Conservation (phyloP, 306 rosid genomes). For the Prunus armeniaca region DNA sequence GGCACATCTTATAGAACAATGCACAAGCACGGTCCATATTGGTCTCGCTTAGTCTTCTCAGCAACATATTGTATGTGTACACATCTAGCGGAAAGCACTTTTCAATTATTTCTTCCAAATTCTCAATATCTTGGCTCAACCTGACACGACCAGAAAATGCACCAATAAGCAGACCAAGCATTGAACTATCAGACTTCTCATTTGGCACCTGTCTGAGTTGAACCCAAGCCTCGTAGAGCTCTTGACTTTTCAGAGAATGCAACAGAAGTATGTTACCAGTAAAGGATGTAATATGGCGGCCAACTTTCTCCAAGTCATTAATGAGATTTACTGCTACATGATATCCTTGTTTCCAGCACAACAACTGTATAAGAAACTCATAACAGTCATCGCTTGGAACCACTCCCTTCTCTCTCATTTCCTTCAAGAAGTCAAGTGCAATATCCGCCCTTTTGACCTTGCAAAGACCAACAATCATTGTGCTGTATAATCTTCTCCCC, state of each 20-base stretch:
- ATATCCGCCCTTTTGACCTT: constrained; percentile 37
- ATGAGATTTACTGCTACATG: constrained; percentile 47
- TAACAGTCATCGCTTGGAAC: constrained; percentile 59
- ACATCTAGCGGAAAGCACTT: constrained; percentile 62
- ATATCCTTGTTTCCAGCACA: constrained; percentile 43
- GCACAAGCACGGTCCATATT: constrained; percentile 51
- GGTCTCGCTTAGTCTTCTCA: constrained; percentile 36
- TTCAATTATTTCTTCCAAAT: constrained; percentile 54
- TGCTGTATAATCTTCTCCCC: constrained; percentile 29
- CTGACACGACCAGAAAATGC: constrained; percentile 54
- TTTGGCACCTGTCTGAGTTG: constrained; percentile 35
- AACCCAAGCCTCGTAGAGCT: constrained; percentile 49
- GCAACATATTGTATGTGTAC: constrained; percentile 69
- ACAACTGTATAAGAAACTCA: constrained; percentile 49
- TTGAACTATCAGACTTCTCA: constrained; percentile 36
- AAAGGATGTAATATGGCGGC: constrained; percentile 65
- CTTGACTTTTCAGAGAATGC: constrained; percentile 47
- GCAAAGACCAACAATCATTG: constrained; percentile 54
- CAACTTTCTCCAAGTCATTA: constrained; percentile 48
- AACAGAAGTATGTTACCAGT: constrained; percentile 63
- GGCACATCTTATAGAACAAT: constrained; percentile 49
- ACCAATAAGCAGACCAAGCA: constrained; percentile 54
- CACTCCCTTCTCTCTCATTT: constrained; percentile 39
- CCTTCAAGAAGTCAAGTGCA: constrained; percentile 38
- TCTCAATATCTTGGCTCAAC: constrained; percentile 31